Conservation (phyloP, 2,329 filamentous ascomycete species). For the Neonectria magnoliae region DNA sequence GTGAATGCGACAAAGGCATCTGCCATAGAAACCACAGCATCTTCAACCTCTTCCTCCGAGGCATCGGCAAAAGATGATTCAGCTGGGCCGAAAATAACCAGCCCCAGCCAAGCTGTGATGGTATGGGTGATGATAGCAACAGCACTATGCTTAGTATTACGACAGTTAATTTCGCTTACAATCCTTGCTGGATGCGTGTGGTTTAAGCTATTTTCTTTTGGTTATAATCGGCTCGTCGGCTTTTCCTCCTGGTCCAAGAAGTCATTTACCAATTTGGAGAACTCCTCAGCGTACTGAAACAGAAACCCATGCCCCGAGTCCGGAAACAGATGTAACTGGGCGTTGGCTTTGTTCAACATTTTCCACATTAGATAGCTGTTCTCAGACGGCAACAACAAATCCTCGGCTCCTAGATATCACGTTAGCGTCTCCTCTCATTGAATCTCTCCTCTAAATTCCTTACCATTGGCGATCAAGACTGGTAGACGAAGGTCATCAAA, state of each 20-base stretch:
- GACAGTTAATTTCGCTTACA: too few species aligned
- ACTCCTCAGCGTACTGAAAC: conserved; percentile 47
- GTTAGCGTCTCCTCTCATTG: not conserved
- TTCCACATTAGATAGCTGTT: conserved; percentile 53
- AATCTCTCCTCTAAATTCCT: conserved; percentile 17
- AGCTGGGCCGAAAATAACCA: not conserved
- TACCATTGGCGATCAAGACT: conserved; percentile 52
- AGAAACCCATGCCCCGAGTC: conserved; percentile 51
- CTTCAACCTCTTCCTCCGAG: not conserved
- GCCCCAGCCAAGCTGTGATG: not conserved
- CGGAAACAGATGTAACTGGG: conserved; percentile 48
- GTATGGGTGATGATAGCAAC: not conserved
- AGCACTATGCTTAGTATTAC: not conserved
- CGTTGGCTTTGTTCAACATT: conserved; percentile 44
- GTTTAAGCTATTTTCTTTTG: not conserved
- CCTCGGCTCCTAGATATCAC: conserved; percentile 44
- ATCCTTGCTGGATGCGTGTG: not conserved
- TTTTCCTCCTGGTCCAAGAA: conserved; percentile 40
- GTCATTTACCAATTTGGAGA: conserved; percentile 46
- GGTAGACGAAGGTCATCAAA: conserved; percentile 48
- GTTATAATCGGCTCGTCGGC: conserved; percentile 31
- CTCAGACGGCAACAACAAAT: conserved; percentile 48
- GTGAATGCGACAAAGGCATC: conserved; percentile 3
- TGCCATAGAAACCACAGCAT: not conserved
- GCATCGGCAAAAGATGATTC: not conserved